A percentile compares a stretch with the other conserved stretches of the same genome.
phyloP scores from a whole-genome alignment of 176 grass and related monocot species.

The Echinochloa phyllopogon region DNA sequence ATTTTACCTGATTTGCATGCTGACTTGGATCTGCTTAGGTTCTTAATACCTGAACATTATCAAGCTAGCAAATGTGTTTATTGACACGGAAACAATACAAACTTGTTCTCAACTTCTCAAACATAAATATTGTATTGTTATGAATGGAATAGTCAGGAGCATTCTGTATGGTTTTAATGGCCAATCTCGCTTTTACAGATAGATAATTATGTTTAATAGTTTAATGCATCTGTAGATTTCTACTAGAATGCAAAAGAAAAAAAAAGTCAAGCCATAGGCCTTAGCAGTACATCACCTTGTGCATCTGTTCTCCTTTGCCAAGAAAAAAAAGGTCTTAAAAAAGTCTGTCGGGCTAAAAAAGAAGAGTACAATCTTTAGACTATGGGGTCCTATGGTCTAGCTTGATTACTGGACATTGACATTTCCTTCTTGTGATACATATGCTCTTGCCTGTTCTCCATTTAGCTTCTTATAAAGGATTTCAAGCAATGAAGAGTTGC shows the following conservation, averaged over 20 bases:
- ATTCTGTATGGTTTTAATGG: constrained; percentile 13
- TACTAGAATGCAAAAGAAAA: constrained; percentile 24
- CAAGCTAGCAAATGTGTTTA: not conserved
- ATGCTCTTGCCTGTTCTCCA: not conserved
- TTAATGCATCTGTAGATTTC: constrained; percentile 9
- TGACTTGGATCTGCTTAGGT: not conserved
- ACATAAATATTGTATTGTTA: constrained; percentile 12
- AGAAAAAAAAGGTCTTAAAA: not conserved
- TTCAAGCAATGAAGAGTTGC: not conserved
- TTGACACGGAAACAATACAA: not conserved
- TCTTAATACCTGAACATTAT: constrained; percentile 3
- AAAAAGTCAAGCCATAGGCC: not conserved
- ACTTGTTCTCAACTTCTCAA: not conserved
- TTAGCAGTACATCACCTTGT: not conserved
- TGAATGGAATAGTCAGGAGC: constrained; percentile 2
- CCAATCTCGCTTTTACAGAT: not conserved
- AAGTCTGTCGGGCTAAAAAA: not conserved
- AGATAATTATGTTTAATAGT: not conserved
- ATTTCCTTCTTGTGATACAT: constrained; percentile 2
- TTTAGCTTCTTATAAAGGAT: not conserved
- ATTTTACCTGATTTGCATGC: constrained; percentile 14
- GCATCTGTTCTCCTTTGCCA: not conserved
- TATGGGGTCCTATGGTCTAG: not conserved
- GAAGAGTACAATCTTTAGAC: constrained; percentile 11
- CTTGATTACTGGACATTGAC: not conserved